Percentiles rank a stretch among this genome's conserved stretches.
Conservation (phyloP, 257 asterid genomes). For the Ligustrum vulgare region DNA sequence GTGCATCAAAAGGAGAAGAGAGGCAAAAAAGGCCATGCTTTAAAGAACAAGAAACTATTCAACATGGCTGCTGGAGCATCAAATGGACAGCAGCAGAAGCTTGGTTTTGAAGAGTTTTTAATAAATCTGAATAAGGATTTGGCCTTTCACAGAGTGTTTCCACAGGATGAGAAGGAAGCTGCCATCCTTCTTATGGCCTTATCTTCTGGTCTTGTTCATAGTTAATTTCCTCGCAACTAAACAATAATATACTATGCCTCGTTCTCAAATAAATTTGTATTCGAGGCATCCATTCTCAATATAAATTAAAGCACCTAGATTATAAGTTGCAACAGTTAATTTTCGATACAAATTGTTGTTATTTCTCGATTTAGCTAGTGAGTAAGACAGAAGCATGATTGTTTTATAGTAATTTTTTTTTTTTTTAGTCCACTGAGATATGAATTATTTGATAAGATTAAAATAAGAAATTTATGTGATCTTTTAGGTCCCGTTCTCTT, state of each 20-base stretch:
- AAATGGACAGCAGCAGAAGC: constrained; percentile 35
- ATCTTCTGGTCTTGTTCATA: constrained; percentile 1
- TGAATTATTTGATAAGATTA: not conserved
- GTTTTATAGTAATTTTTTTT: not conserved
- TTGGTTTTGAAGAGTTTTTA: constrained; percentile 54
- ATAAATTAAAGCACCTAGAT: not conserved
- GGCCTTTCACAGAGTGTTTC: not conserved
- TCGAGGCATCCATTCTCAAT: not conserved
- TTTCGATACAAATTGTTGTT: not conserved
- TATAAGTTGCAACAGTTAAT: not conserved
- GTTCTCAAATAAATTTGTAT: not conserved
- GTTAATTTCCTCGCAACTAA: not conserved
- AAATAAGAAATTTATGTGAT: not conserved
- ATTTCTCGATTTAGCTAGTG: not conserved
- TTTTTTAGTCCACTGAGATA: not conserved
- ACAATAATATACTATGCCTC: not conserved
- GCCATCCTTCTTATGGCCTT: constrained; percentile 8
- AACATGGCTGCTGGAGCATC: constrained; percentile 32
- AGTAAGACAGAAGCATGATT: not conserved
- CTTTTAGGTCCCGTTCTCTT: too few relatives aligned
- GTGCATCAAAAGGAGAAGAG: constrained; percentile 46
- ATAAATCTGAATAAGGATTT: not conserved
- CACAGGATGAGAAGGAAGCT: constrained; percentile 5
- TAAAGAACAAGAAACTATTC: constrained; percentile 58
- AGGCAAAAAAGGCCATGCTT: constrained; percentile 32